Conservation (phyloP, 352 stramenopile genomes). For the Globisporangium ultimum region DNA sequence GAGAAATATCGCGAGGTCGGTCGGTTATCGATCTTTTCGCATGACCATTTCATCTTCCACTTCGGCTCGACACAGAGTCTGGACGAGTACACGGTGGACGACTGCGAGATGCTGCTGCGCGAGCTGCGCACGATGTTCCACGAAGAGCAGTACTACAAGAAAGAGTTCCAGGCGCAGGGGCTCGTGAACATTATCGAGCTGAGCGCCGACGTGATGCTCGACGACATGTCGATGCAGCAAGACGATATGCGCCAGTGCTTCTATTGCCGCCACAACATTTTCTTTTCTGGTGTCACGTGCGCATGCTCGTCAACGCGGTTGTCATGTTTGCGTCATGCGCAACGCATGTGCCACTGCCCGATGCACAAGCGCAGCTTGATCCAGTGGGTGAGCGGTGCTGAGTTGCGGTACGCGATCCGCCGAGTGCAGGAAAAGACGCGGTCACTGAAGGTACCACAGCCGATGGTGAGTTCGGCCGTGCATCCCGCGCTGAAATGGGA, state of each 20-base stretch:
- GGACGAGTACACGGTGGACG: conserved; percentile 49
- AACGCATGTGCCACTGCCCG: conserved; percentile 59
- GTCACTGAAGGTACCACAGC: conserved; percentile 17
- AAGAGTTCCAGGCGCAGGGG: conserved; percentile 34
- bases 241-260: conserved; percentile 74
- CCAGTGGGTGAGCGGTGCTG: conserved; percentile 58
- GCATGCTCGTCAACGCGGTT: conserved; percentile 52
- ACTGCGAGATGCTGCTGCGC: conserved; percentile 66
- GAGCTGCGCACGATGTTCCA: conserved; percentile 68
- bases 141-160: conserved; percentile 65
- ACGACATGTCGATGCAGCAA: conserved; percentile 68
- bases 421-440: conserved; percentile 67
- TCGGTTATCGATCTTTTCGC: conserved; percentile 73
- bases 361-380: conserved; percentile 55
- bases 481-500: conserved; percentile 6
- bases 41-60: conserved; percentile 81
- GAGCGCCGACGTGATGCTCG: conserved; percentile 62
- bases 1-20: conserved; percentile 65
- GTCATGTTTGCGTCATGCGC: conserved; percentile 60
- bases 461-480: conserved; percentile 8
- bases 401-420: conserved; percentile 69
- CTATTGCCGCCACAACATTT: conserved; percentile 71
- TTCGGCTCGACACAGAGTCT: conserved; percentile 64
- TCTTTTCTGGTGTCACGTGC: conserved; percentile 78
- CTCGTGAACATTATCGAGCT: conserved; percentile 57